A percentile compares a stretch with the other conserved stretches of the same genome.
phyloP scores from a whole-genome alignment of 495 filamentous ascomycete genomes.

The Hypoxylon subgilvum region DNA sequence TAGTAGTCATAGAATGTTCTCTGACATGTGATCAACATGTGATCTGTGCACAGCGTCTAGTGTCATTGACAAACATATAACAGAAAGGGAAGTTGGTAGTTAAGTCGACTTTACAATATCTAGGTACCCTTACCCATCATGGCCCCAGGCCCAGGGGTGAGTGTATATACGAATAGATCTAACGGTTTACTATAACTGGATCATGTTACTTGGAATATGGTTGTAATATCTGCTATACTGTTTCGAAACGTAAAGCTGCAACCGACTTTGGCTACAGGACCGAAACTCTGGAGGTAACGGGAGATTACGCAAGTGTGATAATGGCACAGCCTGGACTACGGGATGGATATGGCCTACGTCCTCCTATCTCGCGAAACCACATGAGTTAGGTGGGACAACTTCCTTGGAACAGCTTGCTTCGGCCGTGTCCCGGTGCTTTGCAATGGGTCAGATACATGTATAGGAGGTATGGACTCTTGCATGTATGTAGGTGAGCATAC shows the following conservation, averaged over 20 bases:
- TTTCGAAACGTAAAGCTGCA: slow-evolving; percentile 23
- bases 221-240: slow-evolving; percentile 13
- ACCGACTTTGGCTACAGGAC: slow-evolving; percentile 8
- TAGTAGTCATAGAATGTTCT: not conserved
- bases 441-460: no score
- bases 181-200: not conserved
- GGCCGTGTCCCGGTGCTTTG: slow-evolving; percentile 20
- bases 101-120: not conserved
- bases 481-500: slow-evolving; percentile 8
- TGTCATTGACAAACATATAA: not conserved
- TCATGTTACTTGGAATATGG: not conserved
- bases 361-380: not conserved
- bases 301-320: slow-evolving; percentile 23
- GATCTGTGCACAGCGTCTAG: not conserved
- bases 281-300: slow-evolving; percentile 12
- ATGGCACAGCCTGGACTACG: not conserved
- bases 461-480: no score
- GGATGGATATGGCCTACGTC: slow-evolving; percentile 4
- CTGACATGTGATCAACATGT: slow-evolving; percentile 8
- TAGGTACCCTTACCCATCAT: slow-evolving; percentile 28
- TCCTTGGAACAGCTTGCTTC: no score
- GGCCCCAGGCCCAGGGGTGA: slow-evolving; percentile 18
- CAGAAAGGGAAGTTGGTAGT: not conserved
- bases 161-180: slow-evolving; percentile 2
- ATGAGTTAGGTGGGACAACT: slow-evolving; percentile 17